Evolutionary conservation across 305 asterid species (phyloP), one percentile per base, ranked within the genome.

Genomic region (Fraxinus platypoda): DNA sequence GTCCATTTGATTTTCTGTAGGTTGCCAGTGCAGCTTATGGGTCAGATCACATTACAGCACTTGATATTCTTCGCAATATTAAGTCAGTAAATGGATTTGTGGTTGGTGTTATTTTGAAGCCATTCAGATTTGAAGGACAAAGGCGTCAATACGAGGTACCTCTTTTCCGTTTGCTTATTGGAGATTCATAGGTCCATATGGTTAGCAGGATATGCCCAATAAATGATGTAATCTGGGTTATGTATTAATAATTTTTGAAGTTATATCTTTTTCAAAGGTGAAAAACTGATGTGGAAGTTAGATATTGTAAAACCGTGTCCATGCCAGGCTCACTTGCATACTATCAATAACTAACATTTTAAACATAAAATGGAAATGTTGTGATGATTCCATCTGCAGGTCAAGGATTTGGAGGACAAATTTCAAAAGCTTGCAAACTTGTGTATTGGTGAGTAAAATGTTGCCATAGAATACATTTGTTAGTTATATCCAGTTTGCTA

Each of bases 1-100:
- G 62, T 77, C 75, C 52, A 15, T 81, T 70, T 35, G 74, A 13
- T 75, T 52, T 38, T 85, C 74, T 83, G 70, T 88, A 96, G 99
- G 97, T 96, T 88, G 98, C 92, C 83, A 92, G 98, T 88, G 98
- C 98, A 57, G 98, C 95, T 74, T 94, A 92, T 86, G 95, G 97
- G 81, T 84, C 89, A 74, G 97, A 96, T 84, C 89, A 93, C 81
- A 78, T 85, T 84, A 85, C 93, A 77, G 96, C 94, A 75, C 92
- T 94, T 82, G 91, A 96, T 87, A 87, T 90, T 86, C 91, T 94
- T 76, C 86, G 88, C 88, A 89, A 87, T 59, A 87, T 88, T 83
- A 91, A 90, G 84, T 90, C 91, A 57, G 88, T 86, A 49, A 87
- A 91, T 81, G 96, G 95, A 57, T 83, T 94, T 85, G 92, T 90